Conservation (phyloP, 1,284 basidiomycete genomes). For the Ceratobasidium sp. region DNA sequence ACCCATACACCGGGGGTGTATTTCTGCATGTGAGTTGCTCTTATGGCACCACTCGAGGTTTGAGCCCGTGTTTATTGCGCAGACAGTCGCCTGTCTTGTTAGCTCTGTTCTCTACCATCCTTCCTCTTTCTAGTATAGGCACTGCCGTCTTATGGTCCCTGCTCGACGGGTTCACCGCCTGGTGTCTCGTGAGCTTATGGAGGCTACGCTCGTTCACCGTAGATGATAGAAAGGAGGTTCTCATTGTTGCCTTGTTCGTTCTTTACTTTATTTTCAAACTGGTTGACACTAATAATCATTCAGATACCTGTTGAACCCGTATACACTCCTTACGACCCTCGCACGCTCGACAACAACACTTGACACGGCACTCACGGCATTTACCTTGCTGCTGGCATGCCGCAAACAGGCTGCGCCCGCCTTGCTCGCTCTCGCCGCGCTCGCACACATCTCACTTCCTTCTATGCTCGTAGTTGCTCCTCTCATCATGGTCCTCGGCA, state of each 20-base stretch:
- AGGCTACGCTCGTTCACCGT: constrained; percentile 61
- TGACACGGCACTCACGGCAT: constrained; percentile 73
- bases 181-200: constrained; percentile 72
- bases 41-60: constrained; percentile 21
- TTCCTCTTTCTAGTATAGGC: constrained; percentile 60
- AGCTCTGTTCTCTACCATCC: constrained; percentile 71
- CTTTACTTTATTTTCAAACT: background rate
- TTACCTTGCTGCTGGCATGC: constrained; percentile 75
- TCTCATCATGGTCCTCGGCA: constrained; percentile 64
- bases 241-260: constrained; percentile 70
- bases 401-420: constrained; percentile 54
- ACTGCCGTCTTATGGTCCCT: constrained; percentile 73
- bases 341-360: constrained; percentile 81
- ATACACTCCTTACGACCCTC: constrained; percentile 77
- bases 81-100: constrained; percentile 80
- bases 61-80: constrained; percentile 32
- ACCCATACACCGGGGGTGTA: constrained; percentile 84
- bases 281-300: constrained; percentile 32
- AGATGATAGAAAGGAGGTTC: constrained; percentile 59
- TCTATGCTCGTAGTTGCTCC: constrained; percentile 73
- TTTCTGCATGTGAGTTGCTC: constrained; percentile 77
- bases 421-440: constrained; percentile 70
- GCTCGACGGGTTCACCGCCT: constrained; percentile 70
- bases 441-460: constrained; percentile 74
- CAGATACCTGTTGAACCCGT: constrained; percentile 90